Evolutionary conservation across 805 yeast genomes (phyloP).

Genomic region (Candida germanica): DNA sequence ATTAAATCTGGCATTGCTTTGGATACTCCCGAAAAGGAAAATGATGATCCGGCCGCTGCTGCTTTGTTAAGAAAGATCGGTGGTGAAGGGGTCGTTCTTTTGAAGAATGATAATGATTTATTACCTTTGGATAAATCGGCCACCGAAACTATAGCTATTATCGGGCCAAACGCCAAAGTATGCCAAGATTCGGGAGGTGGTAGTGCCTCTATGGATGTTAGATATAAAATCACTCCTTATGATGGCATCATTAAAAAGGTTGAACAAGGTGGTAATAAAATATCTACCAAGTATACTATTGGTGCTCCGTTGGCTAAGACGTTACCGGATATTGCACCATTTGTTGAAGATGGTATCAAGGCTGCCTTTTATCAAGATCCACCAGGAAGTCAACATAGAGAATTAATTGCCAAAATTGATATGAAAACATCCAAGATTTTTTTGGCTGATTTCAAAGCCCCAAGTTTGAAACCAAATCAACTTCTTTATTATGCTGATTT

Average conservation of each 20-base stretch:
- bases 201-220: constrained; percentile 50
- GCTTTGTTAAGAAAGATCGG: constrained; percentile 43
- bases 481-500: constrained; percentile 42
- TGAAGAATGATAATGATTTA: constrained; percentile 48
- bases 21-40: constrained; percentile 32
- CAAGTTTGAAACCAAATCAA: constrained; percentile 16
- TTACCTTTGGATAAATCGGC: constrained; percentile 42
- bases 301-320: constrained; percentile 33
- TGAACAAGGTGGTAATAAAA: constrained; percentile 22
- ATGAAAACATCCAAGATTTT: constrained; percentile 20
- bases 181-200: constrained; percentile 61
- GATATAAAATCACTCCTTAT: constrained; percentile 47
- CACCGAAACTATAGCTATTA: constrained; percentile 39
- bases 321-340: constrained; percentile 27
- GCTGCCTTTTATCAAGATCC: constrained; percentile 18
- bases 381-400: constrained; percentile 15
- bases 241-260: constrained; percentile 41
- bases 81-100: constrained; percentile 51
- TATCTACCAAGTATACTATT: constrained; percentile 23
- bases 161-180: constrained; percentile 57
- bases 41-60: constrained; percentile 47
- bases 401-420: constrained; percentile 15
- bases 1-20: constrained; percentile 38
- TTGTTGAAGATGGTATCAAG: constrained; percentile 18
- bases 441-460: constrained; percentile 22